Conservation (phyloP, 2,329 filamentous ascomycete genomes). For the Aspergillus sp. region DNA sequence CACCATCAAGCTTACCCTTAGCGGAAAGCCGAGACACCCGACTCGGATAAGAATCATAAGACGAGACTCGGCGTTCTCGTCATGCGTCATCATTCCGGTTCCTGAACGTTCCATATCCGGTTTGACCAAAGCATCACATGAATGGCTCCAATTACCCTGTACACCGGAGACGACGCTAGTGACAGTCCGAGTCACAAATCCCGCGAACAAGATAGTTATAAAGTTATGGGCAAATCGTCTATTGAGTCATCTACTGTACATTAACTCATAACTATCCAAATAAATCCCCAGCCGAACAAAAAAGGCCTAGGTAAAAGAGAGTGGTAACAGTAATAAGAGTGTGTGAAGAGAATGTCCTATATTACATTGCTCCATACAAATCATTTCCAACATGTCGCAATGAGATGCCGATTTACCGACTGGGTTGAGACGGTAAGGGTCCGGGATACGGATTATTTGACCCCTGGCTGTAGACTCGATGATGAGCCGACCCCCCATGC, state of each 20-base stretch:
- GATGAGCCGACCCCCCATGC: constrained; percentile 25
- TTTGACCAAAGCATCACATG: background rate
- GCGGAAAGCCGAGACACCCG: constrained; percentile 3
- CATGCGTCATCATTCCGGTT: constrained; percentile 2
- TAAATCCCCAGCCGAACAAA: background rate
- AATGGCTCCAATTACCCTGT: background rate
- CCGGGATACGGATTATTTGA: constrained; percentile 31
- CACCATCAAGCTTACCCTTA: background rate
- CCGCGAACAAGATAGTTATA: background rate
- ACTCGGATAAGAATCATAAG: background rate
- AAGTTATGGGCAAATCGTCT: background rate
- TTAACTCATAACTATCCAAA: constrained; percentile 10
- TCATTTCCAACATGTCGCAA: constrained; percentile 3
- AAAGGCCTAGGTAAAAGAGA: background rate
- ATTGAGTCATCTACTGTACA: constrained; percentile 23
- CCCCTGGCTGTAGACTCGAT: constrained; percentile 41
- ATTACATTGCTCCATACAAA: constrained; percentile 13
- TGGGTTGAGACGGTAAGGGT: constrained; percentile 27
- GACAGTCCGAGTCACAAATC: background rate
- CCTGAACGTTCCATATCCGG: background rate
- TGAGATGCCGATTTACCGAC: constrained; percentile 21
- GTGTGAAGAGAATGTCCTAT: constrained; percentile 7
- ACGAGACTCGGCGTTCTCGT: background rate
- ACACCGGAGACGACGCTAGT: background rate
- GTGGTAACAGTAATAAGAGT: background rate